Evolutionary conservation across 2,329 filamentous ascomycete species (phyloP), one percentile per base, ranked within the genome.

Genomic region (Diaporthe sp.): DNA sequence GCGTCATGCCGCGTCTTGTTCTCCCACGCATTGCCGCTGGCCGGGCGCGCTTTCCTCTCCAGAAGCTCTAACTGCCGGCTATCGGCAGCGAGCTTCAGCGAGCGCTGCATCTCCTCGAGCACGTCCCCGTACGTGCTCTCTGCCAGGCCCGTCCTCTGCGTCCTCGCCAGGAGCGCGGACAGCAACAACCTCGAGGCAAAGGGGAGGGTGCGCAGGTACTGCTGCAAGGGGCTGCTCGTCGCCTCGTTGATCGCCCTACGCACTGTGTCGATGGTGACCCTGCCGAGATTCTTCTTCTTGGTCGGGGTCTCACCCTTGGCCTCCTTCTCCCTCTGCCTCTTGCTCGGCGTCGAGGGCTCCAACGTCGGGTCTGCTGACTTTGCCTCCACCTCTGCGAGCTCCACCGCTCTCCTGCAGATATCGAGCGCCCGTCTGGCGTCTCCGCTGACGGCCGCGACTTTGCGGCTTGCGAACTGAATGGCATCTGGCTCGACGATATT

Each of bases 161-260:
- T 92, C 37, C 95, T 91, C 39, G 94, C 90, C 51, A 98, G 85
- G 22, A 99, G 87, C 9, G 95, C 95, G 2, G 95, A 93, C 71
- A 99, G 91, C 79, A 98, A 92, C 49, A 98, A 87, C 82, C 98
- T 98, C 17, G 93, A 92, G 37, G 93, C 90, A 57, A 98, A 89
- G 0, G 97, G 95, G 31, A 98, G 90, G 25, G 92, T 90, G 68
- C 95, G 94, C 49, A 99, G 90, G 81, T 95, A 95, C 82, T 97
- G 95, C 82, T 98, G 96, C 75, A 98, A 87, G 2, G 97, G 97
- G 74, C 95, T 98, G 5, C 94, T 95, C 0, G 96, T 98, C 7
- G 96, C 96, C 86, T 99, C 97, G 80, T 94, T 94, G 84, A 99
- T 98, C 49, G 97, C 97, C 81, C 94, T 92, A 84, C 98, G 98